Conservation (phyloP, 768 basidiomycete genomes). For the Phallus indusiatus region DNA sequence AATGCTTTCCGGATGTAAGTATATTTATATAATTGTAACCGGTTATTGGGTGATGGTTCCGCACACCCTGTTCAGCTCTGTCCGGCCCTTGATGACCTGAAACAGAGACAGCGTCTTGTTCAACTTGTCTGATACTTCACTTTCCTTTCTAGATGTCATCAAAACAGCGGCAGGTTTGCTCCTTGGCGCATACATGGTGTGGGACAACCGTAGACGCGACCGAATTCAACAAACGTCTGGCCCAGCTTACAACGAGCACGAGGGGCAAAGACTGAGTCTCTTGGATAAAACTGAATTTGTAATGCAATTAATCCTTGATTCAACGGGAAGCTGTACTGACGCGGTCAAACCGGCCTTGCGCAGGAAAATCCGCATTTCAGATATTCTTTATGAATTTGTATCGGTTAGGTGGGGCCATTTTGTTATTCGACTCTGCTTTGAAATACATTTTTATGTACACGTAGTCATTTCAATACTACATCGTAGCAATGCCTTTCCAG, state of each 20-base stretch:
- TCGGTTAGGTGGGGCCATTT: not conserved
- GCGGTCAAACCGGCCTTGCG: not conserved
- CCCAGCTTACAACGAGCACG: not conserved
- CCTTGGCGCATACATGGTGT: conserved; percentile 24
- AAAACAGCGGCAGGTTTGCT: conserved; percentile 1
- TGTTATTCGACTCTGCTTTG: not conserved
- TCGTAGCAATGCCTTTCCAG: too few species aligned
- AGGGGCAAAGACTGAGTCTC: conserved; percentile 5
- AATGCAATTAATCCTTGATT: not conserved
- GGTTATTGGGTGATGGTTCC: conserved; percentile 10
- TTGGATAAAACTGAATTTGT: conserved; percentile 9
- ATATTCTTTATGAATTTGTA: not conserved
- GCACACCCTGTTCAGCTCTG: conserved; percentile 10
- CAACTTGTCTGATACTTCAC: conserved; percentile 15
- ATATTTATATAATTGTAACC: conserved; percentile 12
- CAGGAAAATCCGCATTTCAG: conserved; percentile 8
- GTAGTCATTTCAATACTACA: too few species aligned
- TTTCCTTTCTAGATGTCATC: conserved; percentile 17
- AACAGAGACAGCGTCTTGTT: conserved; percentile 20
- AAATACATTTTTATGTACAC: too few species aligned
- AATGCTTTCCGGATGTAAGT: conserved; percentile 14
- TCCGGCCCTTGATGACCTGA: too few species aligned
- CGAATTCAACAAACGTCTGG: not conserved
- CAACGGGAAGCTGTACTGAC: not conserved
- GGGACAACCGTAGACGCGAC: conserved; percentile 21